A percentile compares a stretch with the other conserved stretches of the same genome.
Evolutionary conservation across 371 early-diverging fungal genomes (phyloP).

Genomic region (Circinella minor): DNA sequence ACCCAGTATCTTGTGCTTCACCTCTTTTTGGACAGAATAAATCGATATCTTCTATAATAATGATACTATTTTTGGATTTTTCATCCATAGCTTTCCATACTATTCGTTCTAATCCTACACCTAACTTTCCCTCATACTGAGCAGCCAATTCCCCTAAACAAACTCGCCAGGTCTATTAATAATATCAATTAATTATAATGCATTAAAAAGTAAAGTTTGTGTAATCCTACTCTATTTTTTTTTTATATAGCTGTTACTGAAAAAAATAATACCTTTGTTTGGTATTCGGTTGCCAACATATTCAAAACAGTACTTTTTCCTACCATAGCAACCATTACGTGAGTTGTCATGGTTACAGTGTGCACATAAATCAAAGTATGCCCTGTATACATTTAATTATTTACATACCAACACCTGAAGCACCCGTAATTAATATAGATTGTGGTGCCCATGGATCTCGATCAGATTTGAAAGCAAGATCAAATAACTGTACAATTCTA

Average conservation of each 20-base stretch:
- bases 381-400: too few species aligned
- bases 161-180: conserved; percentile 22
- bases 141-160: conserved; percentile 45
- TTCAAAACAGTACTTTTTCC: conserved; percentile 44
- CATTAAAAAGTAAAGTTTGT: neutral
- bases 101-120: conserved; percentile 39
- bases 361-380: neutral
- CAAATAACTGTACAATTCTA: conserved; percentile 45
- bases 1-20: conserved; percentile 33
- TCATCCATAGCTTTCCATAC: conserved; percentile 26
- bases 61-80: conserved; percentile 14
- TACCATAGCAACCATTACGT: conserved; percentile 4
- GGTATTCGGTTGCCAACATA: conserved; percentile 28
- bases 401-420: conserved; percentile 44
- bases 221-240: too few species aligned
- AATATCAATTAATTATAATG: too few species aligned
- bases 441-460: conserved; percentile 11
- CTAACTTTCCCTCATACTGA: conserved; percentile 38
- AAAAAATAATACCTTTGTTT: conserved; percentile 21
- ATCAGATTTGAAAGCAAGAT: conserved; percentile 26
- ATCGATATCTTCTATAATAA: conserved; percentile 64
- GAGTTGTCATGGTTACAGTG: neutral
- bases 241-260: too few species aligned
- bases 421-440: conserved; percentile 37
- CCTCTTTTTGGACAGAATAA: conserved; percentile 53